Evolutionary conservation across 164 flowering plant species (phyloP).

Genomic region (Aristolochia fimbriata): DNA sequence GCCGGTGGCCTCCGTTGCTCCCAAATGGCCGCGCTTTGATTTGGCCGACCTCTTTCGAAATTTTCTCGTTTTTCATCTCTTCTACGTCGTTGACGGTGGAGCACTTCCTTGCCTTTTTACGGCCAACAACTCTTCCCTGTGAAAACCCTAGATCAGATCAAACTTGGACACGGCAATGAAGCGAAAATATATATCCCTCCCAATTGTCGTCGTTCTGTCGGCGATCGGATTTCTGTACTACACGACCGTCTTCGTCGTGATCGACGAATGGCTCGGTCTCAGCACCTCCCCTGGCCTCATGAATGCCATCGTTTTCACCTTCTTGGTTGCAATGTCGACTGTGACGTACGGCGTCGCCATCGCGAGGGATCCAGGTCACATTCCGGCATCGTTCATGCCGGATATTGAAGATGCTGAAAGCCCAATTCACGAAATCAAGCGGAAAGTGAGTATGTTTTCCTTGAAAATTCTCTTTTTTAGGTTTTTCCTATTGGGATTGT

Average conservation of each 20-base stretch:
- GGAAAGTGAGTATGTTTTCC: constrained; percentile 47
- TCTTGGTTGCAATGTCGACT: constrained; percentile 42
- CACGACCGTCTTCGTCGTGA: constrained; percentile 57
- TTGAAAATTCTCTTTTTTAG: background rate
- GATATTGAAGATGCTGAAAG: constrained; percentile 66
- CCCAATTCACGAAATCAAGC: constrained; percentile 88
- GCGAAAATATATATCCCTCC: constrained; percentile 43
- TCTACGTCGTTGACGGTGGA: background rate
- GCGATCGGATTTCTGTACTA: constrained; percentile 57
- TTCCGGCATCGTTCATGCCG: constrained; percentile 55
- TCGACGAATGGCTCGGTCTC: constrained; percentile 81
- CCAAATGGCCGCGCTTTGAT: background rate
- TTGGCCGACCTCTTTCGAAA: background rate
- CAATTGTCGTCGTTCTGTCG: constrained; percentile 48
- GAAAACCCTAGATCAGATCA: background rate
- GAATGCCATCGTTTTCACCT: constrained; percentile 55
- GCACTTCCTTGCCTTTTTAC: background rate
- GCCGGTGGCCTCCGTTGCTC: constrained; percentile 1
- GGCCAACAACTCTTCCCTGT: background rate
- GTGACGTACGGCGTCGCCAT: constrained; percentile 43
- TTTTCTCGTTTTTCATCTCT: background rate
- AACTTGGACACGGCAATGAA: constrained; percentile 21
- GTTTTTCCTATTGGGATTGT: background rate
- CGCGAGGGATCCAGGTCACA: constrained; percentile 72
- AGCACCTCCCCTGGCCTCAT: constrained; percentile 67